Base-by-base conservation (phyloP, 331 rosid genomes). In the Quercus phellos region DNA sequence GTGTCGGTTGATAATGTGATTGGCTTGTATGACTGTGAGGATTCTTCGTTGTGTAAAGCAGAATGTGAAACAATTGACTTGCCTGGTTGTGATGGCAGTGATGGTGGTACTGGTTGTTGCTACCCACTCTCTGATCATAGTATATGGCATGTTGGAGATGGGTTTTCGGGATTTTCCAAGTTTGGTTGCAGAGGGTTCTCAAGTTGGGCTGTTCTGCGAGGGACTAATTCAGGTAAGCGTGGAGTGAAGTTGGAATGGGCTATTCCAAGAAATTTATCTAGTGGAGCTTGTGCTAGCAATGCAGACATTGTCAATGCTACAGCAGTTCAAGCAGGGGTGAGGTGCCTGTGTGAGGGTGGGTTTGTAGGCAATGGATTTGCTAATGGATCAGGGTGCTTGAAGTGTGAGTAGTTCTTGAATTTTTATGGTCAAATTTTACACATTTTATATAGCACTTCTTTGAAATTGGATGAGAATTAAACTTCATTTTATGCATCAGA, bases 171-270 rank as follows among this genome's bases (percentile, higher is more conserved):
- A 51, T 94, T 94, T 72, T 83, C 91, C 34, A 83, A 86, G 78
- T 89, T 82, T 77, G 99, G 99, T 43, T 94, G 99, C 87, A 87
- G 99, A 67, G 99, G 99, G 13, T 83, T 92, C 77, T 88, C 97
- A 58, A 91, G 99, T 81, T 94, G 99, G 99, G 92, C 84, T 66
- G 87, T 90, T 61, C 5, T 76, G 30, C 68, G 89, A 70, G 90
- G 92, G 10, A 75, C 93, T 24, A 90, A 77, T 84, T 70, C 78
- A 1, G 97, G 97, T 12, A 92, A 83, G 79, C 84, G 96, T 16
- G 99, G 99, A 43, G 90, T 94, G 2, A 94, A 91, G 79, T 69
- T 92, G 89, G 99, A 94, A 83, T 94, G 95, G 97, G 98, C 87
- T 4, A 34, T 94, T 82, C 93, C 98, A 17, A 79, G 82, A 60